A percentile compares a stretch with the other conserved stretches of the same genome.
Evolutionary conservation across 2,329 filamentous ascomycete genomes (phyloP).

Genomic region (Aspergillus pseudonomiae): DNA sequence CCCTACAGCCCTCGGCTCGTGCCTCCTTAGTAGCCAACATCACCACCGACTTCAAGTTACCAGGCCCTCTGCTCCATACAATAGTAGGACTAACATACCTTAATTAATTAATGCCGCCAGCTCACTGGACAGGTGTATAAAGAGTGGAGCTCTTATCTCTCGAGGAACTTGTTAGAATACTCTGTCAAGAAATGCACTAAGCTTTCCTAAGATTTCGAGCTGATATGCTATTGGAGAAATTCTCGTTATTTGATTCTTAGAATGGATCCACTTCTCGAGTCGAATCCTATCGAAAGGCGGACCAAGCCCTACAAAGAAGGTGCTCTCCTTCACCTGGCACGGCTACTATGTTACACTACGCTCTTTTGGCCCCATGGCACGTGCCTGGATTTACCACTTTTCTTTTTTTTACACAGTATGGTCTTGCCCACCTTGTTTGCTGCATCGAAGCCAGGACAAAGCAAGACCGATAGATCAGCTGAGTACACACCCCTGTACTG

Average conservation of each 20-base stretch:
- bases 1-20: neutral
- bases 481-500: no score
- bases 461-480: neutral
- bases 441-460: neutral
- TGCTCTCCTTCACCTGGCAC: neutral
- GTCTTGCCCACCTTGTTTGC: neutral
- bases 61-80: neutral
- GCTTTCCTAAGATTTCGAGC: neutral
- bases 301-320: neutral
- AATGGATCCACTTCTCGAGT: neutral
- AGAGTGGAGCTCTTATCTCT: neutral
- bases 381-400: neutral
- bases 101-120: neutral
- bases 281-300: neutral
- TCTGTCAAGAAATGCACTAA: neutral
- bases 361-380: neutral
- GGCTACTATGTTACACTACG: neutral
- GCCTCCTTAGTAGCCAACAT: neutral
- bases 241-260: neutral
- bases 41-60: neutral
- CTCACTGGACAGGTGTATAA: neutral
- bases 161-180: neutral
- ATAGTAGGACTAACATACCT: neutral
- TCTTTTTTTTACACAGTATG: neutral
- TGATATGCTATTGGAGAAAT: neutral